Evolutionary conservation across 139 green algal genomes (phyloP), one percentile per base, ranked within the genome.

Genomic region (Picochlorum sp.): DNA sequence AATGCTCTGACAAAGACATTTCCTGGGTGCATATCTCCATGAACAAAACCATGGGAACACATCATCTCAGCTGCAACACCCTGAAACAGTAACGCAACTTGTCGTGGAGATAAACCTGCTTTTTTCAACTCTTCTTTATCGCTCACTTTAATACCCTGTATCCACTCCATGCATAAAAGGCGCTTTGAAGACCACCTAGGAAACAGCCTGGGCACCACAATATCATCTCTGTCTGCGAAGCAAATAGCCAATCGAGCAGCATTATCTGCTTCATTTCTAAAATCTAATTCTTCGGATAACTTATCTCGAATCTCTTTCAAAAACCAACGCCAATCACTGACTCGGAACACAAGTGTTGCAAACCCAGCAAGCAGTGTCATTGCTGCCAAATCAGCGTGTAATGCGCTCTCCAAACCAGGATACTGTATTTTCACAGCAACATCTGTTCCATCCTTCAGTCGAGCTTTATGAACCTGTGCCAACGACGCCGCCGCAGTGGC

Each of bases 381-480:
- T 4, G 73, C 82, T 2, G 74, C 73, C 41, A 95, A 72, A 79
- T 95, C 88, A 7, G 85, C 76, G 7, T 72, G 63, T 20, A 89
- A 78, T 1, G 72, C 71, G 11, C 49, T 37, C 8, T 75, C 56
- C 44, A 94, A 77, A 14, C 85, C 87, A 0, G 80, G 76, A 58
- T 88, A 80, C 76, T 89, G 85, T 58, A 95, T 71, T 74, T 94
- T 95, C 2, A 93, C 85, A 2, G 87, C 87, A 28, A 94, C 87
- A 24, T 78, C 56, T 11, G 67, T 30, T 9, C 86, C 85, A 49
- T 74, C 66, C 4, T 57, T 61, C 47, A 87, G 57, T 50, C 60
- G 18, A 3, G 86, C 86, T 15, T 75, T 73, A 75, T 92, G 85
- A 32, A 90, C 82, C 82, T 94, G 87, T 10, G 87, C 89, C 13